Evolutionary conservation across 2,329 filamentous ascomycete genomes (phyloP).

Genomic region (Pestalotiopsis fici): DNA sequence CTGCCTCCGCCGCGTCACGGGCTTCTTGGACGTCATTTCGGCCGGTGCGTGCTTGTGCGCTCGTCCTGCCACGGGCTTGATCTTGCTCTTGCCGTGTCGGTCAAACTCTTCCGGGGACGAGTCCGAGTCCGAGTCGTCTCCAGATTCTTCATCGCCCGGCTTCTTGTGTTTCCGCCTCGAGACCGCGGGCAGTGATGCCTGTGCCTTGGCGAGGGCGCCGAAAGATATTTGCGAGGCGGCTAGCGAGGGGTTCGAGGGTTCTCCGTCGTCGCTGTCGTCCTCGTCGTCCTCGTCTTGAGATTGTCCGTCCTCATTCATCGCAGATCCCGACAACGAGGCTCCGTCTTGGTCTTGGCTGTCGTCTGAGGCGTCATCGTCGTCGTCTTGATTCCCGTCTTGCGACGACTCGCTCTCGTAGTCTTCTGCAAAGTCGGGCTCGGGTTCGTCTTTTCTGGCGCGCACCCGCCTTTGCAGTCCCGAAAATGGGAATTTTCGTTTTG

Average conservation of each 20-base stretch:
- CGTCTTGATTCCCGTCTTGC: conserved; percentile 25
- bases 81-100: conserved; percentile 26
- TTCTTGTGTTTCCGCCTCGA: conserved; percentile 26
- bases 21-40: conserved; percentile 78
- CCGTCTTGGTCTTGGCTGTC: background rate
- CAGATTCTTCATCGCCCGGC: conserved; percentile 22
- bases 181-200: conserved; percentile 61
- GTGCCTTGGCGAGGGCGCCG: conserved; percentile 85
- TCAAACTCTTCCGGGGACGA: conserved; percentile 36
- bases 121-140: conserved; percentile 18
- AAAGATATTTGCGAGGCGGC: conserved; percentile 73
- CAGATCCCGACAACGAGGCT: conserved; percentile 13
- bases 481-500: conserved; percentile 41
- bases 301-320: conserved; percentile 13
- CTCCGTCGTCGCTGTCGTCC: conserved; percentile 38
- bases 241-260: conserved; percentile 36
- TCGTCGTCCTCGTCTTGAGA: conserved; percentile 34
- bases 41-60: conserved; percentile 87
- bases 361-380: background rate
- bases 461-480: conserved; percentile 43
- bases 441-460: conserved; percentile 42
- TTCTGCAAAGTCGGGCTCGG: conserved; percentile 40
- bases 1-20: conserved; percentile 78
- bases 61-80: conserved; percentile 38
- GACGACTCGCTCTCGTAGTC: conserved; percentile 31